These are phyloP conservation scores for Plasmodium relictum DNA, from an alignment of 169 alveolate genomes.

Conservation along the genomic window DNA sequence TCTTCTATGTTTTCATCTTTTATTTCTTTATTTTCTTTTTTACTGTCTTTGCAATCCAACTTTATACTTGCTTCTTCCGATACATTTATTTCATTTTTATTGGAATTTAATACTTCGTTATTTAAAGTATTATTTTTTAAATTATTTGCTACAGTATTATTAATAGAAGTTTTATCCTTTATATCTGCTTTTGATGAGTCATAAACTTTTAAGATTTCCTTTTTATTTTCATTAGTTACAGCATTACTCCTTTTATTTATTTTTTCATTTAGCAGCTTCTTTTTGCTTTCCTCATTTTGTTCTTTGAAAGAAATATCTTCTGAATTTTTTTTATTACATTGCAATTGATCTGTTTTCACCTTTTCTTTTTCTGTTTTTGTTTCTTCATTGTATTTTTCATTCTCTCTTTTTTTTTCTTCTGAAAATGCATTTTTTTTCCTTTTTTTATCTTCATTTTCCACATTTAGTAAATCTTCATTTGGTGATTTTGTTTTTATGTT, in stretches of 20 bases:
- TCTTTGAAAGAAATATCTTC: not conserved
- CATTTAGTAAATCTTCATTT: not conserved
- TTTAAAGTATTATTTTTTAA: not conserved
- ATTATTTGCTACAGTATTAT: not conserved
- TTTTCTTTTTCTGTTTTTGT: not conserved
- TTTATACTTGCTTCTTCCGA: not conserved
- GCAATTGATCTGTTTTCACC: not conserved
- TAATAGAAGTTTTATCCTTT: not conserved
- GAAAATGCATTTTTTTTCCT: not conserved
- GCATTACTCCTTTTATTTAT: not conserved
- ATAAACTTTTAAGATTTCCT: not conserved
- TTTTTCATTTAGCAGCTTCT: too few relatives aligned
- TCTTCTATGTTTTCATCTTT: not conserved
- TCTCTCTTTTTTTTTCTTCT: not conserved
- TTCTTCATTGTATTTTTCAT: not conserved
- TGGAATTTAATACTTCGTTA: not conserved
- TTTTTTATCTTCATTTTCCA: conserved; percentile 5
- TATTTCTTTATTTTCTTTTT: too few relatives aligned
- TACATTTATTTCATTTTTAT: not conserved
- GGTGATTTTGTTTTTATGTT: not conserved
- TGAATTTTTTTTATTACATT: not conserved
- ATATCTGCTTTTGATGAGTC: not conserved
- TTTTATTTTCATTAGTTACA: not conserved
- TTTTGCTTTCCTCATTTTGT: not conserved
- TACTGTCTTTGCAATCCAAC: not conserved